These are phyloP conservation scores for Aspergillus flavus DNA, from an alignment of 2,329 filamentous ascomycete genomes.

Conservation along the genomic window DNA sequence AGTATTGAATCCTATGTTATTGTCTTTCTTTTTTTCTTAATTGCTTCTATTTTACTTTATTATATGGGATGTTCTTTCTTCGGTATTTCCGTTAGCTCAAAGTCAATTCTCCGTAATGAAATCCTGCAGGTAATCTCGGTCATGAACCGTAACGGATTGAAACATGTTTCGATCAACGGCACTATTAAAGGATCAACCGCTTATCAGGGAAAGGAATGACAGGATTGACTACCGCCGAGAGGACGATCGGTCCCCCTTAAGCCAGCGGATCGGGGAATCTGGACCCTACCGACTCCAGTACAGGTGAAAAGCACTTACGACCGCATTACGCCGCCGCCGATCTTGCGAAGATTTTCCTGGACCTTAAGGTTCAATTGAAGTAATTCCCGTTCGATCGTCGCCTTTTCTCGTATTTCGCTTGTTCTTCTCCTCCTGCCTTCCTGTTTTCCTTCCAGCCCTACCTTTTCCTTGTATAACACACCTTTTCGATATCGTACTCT, in stretches of 20 bases:
- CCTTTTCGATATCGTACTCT: neutral
- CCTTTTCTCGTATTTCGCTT: neutral
- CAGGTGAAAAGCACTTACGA: neutral
- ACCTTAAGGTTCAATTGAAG: neutral
- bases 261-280: neutral
- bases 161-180: neutral
- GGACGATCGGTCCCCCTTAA: neutral
- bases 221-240: neutral
- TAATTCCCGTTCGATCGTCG: no score
- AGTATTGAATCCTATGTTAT: no score
- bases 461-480: neutral
- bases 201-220: neutral
- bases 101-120: neutral
- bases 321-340: conserved; percentile 3
- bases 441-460: neutral
- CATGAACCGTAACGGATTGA: neutral
- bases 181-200: neutral
- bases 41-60: no score
- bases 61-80: no score
- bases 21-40: no score
- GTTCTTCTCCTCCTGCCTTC: neutral
- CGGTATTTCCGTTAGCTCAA: neutral
- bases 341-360: neutral
- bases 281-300: neutral
- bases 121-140: neutral